phyloP scores from a whole-genome alignment of 495 filamentous ascomycete species.

The Penicillium ucsense region DNA sequence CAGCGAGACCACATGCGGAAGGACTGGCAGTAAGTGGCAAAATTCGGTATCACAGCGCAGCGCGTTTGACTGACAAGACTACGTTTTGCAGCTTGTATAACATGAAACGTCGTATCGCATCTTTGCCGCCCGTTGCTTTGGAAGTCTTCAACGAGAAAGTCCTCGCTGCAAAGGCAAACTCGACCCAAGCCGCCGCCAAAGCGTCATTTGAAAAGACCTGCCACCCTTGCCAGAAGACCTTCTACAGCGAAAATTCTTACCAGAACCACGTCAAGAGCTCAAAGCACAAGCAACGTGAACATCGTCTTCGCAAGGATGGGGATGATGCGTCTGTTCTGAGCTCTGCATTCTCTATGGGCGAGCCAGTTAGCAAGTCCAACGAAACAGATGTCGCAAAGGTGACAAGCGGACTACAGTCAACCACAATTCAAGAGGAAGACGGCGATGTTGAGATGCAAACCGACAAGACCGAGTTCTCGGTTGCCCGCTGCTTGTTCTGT shows the following conservation, averaged over 20 bases:
- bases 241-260: constrained; percentile 93
- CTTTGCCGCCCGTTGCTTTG: constrained; percentile 82
- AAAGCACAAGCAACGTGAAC: constrained; percentile 71
- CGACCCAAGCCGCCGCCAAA: constrained; percentile 74
- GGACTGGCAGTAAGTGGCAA: constrained; percentile 85
- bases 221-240: constrained; percentile 77
- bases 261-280: constrained; percentile 85
- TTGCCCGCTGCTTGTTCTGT: constrained; percentile 83
- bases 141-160: constrained; percentile 96
- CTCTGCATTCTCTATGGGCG: constrained; percentile 83
- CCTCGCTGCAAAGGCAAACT: constrained; percentile 76
- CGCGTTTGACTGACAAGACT: not conserved
- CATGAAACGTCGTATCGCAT: constrained; percentile 88
- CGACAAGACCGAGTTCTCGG: constrained; percentile 25
- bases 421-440: constrained; percentile 51
- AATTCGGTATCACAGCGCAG: not conserved
- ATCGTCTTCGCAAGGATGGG: constrained; percentile 31
- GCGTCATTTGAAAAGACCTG: constrained; percentile 83
- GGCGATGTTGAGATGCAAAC: constrained; percentile 21
- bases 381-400: constrained; percentile 72
- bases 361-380: constrained; percentile 50
- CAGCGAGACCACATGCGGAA: constrained; percentile 92
- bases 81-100: constrained; percentile 68
- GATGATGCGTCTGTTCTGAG: constrained; percentile 76
- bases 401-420: constrained; percentile 65